Evolutionary conservation across 192 early-diverging fungal species (phyloP).

Genomic region (Thamnidium elegans): DNA sequence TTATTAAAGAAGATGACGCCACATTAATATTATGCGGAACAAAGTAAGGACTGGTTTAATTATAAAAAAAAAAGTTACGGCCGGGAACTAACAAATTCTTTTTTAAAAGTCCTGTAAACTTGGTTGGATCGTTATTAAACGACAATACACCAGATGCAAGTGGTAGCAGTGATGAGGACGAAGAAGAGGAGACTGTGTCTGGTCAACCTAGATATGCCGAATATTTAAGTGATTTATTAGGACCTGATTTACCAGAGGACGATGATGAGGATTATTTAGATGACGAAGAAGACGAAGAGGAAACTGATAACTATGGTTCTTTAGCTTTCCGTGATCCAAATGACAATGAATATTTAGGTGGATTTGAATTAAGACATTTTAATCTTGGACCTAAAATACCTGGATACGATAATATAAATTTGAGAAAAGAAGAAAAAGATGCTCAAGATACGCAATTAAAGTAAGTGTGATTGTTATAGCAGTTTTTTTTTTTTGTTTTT

Average conservation of each 20-base stretch:
- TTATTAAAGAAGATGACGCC: conserved; percentile 13
- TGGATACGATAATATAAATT: not conserved
- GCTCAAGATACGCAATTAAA: conserved; percentile 9
- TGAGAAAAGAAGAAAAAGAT: conserved; percentile 13
- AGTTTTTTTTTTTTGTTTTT: not conserved
- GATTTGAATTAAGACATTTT: conserved; percentile 18
- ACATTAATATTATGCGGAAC: conserved; percentile 7
- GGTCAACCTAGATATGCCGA: not conserved
- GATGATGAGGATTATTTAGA: conserved; percentile 2
- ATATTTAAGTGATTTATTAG: conserved; percentile 10
- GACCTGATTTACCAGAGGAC: conserved; percentile 13
- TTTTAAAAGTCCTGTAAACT: not conserved
- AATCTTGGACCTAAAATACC: not conserved
- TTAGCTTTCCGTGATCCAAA: conserved; percentile 16
- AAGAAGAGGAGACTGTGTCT: not conserved
- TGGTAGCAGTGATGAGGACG: not conserved
- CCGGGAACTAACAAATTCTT: not conserved
- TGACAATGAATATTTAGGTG: conserved; percentile 18
- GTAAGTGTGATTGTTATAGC: not conserved
- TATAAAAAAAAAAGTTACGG: not conserved
- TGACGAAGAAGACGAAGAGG: not conserved
- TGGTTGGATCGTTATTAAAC: not conserved
- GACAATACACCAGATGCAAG: not conserved
- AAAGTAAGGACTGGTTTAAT: conserved; percentile 8
- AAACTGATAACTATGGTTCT: not conserved